Evolutionary conservation across 1,284 basidiomycete genomes (phyloP).

Genomic region (Schizophyllum amplum): DNA sequence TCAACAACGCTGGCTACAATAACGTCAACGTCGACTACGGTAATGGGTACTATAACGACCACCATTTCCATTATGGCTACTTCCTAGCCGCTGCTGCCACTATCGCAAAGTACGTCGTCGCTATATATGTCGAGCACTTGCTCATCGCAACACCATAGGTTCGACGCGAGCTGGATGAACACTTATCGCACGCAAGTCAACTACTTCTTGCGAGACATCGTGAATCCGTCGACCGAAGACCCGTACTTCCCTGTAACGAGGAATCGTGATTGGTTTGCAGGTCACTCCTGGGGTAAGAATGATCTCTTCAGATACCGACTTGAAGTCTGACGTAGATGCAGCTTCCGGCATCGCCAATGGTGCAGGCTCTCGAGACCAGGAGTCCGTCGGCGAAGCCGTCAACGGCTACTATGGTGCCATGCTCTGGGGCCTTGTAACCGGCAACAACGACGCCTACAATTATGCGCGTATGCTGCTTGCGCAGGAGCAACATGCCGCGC

Average conservation of each 20-base stretch:
- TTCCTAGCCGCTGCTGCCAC: constrained; percentile 23
- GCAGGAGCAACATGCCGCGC: constrained; percentile 25
- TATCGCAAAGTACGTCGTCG: constrained; percentile 20
- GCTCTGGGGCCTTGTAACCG: constrained; percentile 21
- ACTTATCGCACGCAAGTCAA: constrained; percentile 18
- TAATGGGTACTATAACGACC: constrained; percentile 28
- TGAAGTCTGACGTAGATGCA: constrained; percentile 4
- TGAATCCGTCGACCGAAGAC: constrained; percentile 24
- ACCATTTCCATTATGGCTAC: constrained; percentile 29
- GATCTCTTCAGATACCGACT: not conserved
- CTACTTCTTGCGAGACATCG: constrained; percentile 25
- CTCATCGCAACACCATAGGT: constrained; percentile 9
- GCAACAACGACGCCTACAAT: constrained; percentile 22
- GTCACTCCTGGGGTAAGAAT: constrained; percentile 26
- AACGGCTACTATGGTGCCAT: constrained; percentile 27
- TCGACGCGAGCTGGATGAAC: constrained; percentile 20
- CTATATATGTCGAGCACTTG: not conserved
- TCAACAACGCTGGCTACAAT: constrained; percentile 22
- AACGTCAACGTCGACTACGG: constrained; percentile 25
- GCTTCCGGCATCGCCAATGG: constrained; percentile 28
- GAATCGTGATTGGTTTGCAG: constrained; percentile 26
- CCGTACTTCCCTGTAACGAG: constrained; percentile 25
- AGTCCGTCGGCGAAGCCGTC: constrained; percentile 25
- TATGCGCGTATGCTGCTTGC: constrained; percentile 25
- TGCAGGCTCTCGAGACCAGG: constrained; percentile 26